A percentile compares a stretch with the other conserved stretches of the same genome.
Evolutionary conservation across 2,329 filamentous ascomycete genomes (phyloP).

Genomic region (Akanthomyces uredinophilus): DNA sequence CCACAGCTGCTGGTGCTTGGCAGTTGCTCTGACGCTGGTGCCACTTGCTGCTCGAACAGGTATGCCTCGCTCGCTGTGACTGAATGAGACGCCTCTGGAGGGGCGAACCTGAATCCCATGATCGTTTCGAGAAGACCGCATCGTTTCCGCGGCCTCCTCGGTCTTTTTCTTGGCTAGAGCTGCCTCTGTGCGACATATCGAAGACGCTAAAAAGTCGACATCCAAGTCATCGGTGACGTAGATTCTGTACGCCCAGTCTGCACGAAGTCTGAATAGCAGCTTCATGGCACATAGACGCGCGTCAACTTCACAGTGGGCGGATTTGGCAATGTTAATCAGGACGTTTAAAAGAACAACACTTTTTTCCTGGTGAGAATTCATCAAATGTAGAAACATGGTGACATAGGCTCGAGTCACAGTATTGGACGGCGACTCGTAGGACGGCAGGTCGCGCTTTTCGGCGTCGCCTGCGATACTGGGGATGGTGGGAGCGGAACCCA

Average conservation of each 20-base stretch:
- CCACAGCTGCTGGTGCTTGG: conserved; percentile 51
- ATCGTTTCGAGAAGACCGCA: conserved; percentile 42
- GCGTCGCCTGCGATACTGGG: conserved; percentile 19
- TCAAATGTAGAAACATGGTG: conserved; percentile 68
- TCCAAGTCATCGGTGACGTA: conserved; percentile 68
- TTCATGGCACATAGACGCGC: conserved; percentile 71
- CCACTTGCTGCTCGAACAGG: conserved; percentile 39
- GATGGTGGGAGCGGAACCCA: conserved; percentile 25
- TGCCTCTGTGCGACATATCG: conserved; percentile 61
- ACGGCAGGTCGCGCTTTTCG: conserved; percentile 19
- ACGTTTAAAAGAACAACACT: conserved; percentile 57
- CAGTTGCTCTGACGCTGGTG: conserved; percentile 28
- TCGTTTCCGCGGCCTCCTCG: conserved; percentile 45
- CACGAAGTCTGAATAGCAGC: conserved; percentile 74
- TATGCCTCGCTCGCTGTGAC: conserved; percentile 41
- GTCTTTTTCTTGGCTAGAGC: conserved; percentile 46
- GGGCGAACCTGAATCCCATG: conserved; percentile 34
- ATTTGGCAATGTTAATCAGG: conserved; percentile 59
- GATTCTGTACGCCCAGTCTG: conserved; percentile 73
- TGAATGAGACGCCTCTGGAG: conserved; percentile 48
- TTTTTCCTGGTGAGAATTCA: conserved; percentile 63
- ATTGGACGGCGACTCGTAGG: conserved; percentile 54
- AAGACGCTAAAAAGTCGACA: conserved; percentile 65
- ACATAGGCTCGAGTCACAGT: conserved; percentile 68
- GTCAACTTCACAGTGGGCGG: conserved; percentile 56